Base-by-base conservation (phyloP, 2,329 filamentous ascomycete species). In the Calonectria pseudoreteaudii region DNA sequence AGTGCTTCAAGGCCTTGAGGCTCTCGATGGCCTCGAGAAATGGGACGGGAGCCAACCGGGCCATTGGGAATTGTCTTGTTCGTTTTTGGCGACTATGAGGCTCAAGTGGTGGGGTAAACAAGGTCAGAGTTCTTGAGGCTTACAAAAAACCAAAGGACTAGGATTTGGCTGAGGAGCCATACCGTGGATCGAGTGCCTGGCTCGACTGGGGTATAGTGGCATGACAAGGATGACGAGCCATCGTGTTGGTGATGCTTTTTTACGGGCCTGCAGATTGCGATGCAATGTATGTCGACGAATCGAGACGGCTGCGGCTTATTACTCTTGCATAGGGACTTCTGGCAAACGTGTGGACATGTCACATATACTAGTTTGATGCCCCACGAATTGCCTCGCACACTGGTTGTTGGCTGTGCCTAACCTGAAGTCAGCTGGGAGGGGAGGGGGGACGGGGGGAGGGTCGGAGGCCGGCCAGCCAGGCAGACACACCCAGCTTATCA, bases 11-110 rank as follows among this genome's bases (percentile, higher is more conserved):
- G 31, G 70, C 58, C 47, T 70, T 73, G 62, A 75, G 73, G 36
- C 70, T 68, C 70, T 75, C 73, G 38, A 75, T 70, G 26, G 67
- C 70, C 53, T 73, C 73, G 70, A 75, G 49, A 31, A 75, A 75
- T 2, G 73, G 73, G 16, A 67, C 53, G 20, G 70, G 56, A 7
- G 62, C 58, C 31, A 56, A 16, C n/a, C 67, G 52, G 26, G 67
- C 66, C 70, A 75, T 47, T 1, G 18, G 20, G 41, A 44, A 44
- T 47, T 47, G 9, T 47, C 20, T 20, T 28, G 28, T 44, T 31
- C 26, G 30, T 26, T 34, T 34, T 14, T 31, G n/a, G 18, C 10
- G 47, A 23, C 31, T 49, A 52, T 28, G 62, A 53, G 36, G 66
- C 36, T 64, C n/a, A 52, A 41, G 56, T 23, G 28, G 16, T 23